Percentiles rank a stretch among this genome's conserved stretches.
Conservation (phyloP, 225 moss, liverwort and hornwort species). For the Asterella californica region DNA sequence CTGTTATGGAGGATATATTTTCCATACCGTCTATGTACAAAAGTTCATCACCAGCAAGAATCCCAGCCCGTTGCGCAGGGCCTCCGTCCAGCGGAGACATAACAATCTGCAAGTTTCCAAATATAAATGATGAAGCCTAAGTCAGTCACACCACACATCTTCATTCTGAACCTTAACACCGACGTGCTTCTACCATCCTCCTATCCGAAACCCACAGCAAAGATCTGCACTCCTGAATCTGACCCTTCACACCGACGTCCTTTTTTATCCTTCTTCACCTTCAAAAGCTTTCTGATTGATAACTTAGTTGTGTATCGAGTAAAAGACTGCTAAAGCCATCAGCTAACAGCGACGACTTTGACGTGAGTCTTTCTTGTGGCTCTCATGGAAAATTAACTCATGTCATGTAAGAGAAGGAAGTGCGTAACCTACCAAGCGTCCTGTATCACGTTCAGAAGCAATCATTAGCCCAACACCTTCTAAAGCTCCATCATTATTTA, state of each 20-base stretch:
- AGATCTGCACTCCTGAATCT: no score
- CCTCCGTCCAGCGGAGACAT: conserved; percentile 90
- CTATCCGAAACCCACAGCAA: no score
- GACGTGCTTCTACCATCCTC: no score
- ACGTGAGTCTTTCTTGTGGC: no score
- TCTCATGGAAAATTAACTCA: neutral
- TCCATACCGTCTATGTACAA: conserved; percentile 82
- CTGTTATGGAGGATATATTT: neutral
- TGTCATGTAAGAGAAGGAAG: neutral
- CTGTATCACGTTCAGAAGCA: conserved; percentile 81
- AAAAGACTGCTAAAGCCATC: neutral
- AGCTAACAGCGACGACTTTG: no score
- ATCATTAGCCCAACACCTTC: conserved; percentile 94
- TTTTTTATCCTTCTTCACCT: no score
- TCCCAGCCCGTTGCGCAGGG: conserved; percentile 92
- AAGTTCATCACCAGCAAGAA: conserved; percentile 84
- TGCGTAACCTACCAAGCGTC: conserved; percentile 65
- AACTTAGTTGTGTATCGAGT: no score
- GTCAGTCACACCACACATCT: neutral
- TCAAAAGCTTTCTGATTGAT: no score
- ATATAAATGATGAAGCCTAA: neutral
- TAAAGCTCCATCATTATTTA: conserved; percentile 90
- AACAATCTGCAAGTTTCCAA: conserved; percentile 55
- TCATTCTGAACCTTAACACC: no score
- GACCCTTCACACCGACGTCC: no score